Evolutionary conservation across 1,284 basidiomycete species (phyloP).

Genomic region (Leccinum fuscescens): DNA sequence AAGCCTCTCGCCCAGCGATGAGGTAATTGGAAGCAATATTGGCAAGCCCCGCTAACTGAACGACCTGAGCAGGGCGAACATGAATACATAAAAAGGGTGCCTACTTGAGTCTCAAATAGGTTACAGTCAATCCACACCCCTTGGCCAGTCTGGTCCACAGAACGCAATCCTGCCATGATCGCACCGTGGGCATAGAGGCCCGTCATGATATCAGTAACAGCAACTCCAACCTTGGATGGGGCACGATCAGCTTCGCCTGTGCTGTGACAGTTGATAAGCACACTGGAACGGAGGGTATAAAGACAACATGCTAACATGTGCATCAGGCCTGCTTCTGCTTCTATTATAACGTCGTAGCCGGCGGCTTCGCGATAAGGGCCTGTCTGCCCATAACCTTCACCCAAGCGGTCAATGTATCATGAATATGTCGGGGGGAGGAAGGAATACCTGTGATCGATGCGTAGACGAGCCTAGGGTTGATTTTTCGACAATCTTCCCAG

Average conservation of each 20-base stretch:
- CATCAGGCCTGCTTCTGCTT: slow-evolving; percentile 92
- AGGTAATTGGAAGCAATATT: slow-evolving; percentile 96
- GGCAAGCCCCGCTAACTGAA: slow-evolving; percentile 83
- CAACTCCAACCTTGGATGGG: slow-evolving; percentile 90
- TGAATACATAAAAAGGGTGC: slow-evolving; percentile 17
- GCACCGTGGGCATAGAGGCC: slow-evolving; percentile 94
- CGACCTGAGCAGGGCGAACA: slow-evolving; percentile 5
- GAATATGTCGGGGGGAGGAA: neutral
- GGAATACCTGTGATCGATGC: slow-evolving; percentile 78
- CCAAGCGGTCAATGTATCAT: slow-evolving; percentile 5
- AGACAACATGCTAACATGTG: slow-evolving; percentile 65
- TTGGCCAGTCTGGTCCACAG: slow-evolving; percentile 79
- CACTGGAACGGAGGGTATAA: slow-evolving; percentile 6
- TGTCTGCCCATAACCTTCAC: slow-evolving; percentile 87
- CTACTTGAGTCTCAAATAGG: slow-evolving; percentile 81
- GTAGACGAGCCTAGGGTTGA: slow-evolving; percentile 86
- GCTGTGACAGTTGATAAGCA: slow-evolving; percentile 37
- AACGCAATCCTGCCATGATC: slow-evolving; percentile 87
- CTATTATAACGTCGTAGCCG: slow-evolving; percentile 90
- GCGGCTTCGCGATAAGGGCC: slow-evolving; percentile 83
- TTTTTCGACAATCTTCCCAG: slow-evolving; percentile 76
- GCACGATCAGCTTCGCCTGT: slow-evolving; percentile 88
- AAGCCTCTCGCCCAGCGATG: slow-evolving; percentile 82
- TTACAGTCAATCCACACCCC: slow-evolving; percentile 92
- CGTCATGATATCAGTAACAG: slow-evolving; percentile 88